Evolutionary conservation across 257 asterid genomes (phyloP), one percentile per base, ranked within the genome.

Genomic region (Solanum stenotomum): DNA sequence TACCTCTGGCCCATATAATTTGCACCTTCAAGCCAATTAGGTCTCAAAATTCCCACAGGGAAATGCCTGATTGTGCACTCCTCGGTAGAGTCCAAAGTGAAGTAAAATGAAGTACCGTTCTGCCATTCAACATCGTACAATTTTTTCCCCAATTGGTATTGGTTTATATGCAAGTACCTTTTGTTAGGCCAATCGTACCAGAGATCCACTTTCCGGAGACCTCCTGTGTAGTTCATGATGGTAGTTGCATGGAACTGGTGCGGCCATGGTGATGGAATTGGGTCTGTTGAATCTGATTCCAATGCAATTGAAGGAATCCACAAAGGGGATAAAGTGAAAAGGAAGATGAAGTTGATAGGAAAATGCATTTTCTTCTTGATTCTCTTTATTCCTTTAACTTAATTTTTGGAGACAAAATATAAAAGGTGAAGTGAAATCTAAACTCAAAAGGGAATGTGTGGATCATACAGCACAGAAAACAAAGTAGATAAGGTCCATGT

Each of bases 121-220:
- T 91, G 92, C 98, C 99, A 95, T 89, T 96, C 98, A 33, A 92
- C 87, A 75, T 67, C 97, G 90, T 96, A 96, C 38, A 90, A 13
- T 20, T 88, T 87, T 75, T 88, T 81, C 20, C 92, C 95, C 46
- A 95, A 93, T 93, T 95, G 98, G 92, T 92, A 84, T 81, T 93
- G 97, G 29, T 95, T 52, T 87, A 95, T 94, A 94, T 95, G 95
- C 91, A 93, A 92, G 92, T 96, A 95, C 76, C 98, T 95, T 81
- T 98, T 95, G 89, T 96, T 96, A 63, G 98, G 90, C 96, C 98
- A 96, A 81, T 96, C 99, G 92, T 96, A 95, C 97, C 99, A 95
- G 44, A 96, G 93, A 89, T 96, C 96, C 77, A 95, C 94, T 10
- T 91, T 79, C 89, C 95, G 89, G 13, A 94, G 94, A 4, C 94